Base-by-base conservation (phyloP, 2,329 filamentous ascomycete genomes). In the Colletotrichum musicola region DNA sequence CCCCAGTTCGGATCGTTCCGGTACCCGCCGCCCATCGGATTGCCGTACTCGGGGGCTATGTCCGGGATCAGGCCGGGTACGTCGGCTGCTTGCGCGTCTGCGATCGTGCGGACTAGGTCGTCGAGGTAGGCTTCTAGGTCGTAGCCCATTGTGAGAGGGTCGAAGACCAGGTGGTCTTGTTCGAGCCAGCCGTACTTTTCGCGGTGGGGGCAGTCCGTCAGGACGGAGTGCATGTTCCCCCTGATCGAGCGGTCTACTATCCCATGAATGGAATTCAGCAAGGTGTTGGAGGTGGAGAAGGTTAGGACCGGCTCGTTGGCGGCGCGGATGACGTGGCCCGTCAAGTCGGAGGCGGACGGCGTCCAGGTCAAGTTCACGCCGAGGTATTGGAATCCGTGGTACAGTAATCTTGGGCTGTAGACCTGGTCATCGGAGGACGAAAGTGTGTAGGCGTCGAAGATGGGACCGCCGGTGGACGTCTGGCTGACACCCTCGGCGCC, bases 1-100 rank as follows among this genome's bases (percentile, higher is more conserved):
- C 70, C 70, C 70, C 67, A 71, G 30, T 71, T 71, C 1, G 70
- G 70, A 46, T 71, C 70, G 40, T 68, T 64, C 1, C 70, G 62
- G 35, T 70, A 71, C 2, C 62, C 68, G 13, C 64, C 63, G 14
- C 61, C 61, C 35, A 62, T 64, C 4, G 62, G 51, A 14, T 27
- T 56, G n/a, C 62, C 57, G 58, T 65, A 70, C 44, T 70, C 69
- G 10, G 69, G 69, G 6, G 63, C 63, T 0, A 64, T 71, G 25
- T 61, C 64, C 1, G 70, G 70, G 27, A 71, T 71, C 13, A 70
- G 42, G 0, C 67, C 67, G 12, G 56, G 47, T 6, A 68, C 54
- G 25, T 70, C 56, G 4, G 12, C 25, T 7, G 63, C 68, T 30
- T 71, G 70, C 10, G 70, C 63, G 20, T 71, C 70, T 18, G 63